These are phyloP conservation scores for Chloropicon primus DNA, from an alignment of 139 green algal species.

Conservation along the genomic window DNA sequence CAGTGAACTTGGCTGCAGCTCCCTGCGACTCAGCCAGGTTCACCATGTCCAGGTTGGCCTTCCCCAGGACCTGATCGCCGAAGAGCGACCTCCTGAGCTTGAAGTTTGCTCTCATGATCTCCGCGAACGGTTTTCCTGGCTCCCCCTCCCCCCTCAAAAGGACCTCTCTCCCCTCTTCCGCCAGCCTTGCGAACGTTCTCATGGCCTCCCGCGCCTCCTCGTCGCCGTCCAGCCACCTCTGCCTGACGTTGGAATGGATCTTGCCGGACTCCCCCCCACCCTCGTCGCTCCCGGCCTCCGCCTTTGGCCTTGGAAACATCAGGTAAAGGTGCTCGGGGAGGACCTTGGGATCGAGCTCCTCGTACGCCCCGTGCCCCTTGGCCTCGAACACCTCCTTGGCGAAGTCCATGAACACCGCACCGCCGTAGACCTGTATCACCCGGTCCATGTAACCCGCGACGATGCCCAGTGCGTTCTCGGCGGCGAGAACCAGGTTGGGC, in stretches of 20 bases:
- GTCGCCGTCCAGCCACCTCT: slow-evolving; percentile 56
- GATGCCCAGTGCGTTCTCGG: slow-evolving; percentile 71
- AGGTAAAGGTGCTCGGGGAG: slow-evolving; percentile 25
- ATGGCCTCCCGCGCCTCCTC: slow-evolving; percentile 25
- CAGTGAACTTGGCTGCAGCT: slow-evolving; percentile 73
- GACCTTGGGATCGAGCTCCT: slow-evolving; percentile 24
- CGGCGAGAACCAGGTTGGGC: slow-evolving; percentile 53
- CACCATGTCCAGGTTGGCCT: slow-evolving; percentile 61
- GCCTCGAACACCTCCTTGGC: slow-evolving; percentile 15
- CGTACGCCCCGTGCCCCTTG: slow-evolving; percentile 15
- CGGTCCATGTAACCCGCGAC: slow-evolving; percentile 75
- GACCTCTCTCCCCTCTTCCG: slow-evolving; percentile 28
- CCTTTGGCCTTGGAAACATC: slow-evolving; percentile 28
- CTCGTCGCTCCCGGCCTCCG: background rate
- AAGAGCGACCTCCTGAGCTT: slow-evolving; percentile 47
- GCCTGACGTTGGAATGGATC: slow-evolving; percentile 44
- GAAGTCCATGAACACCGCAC: slow-evolving; percentile 65
- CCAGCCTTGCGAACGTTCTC: slow-evolving; percentile 39
- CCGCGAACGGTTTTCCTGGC: slow-evolving; percentile 23
- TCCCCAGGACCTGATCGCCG: slow-evolving; percentile 50
- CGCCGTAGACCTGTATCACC: slow-evolving; percentile 82
- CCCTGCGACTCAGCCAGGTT: slow-evolving; percentile 38
- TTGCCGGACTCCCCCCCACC: background rate
- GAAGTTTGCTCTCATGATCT: slow-evolving; percentile 61
- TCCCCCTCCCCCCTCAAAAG: slow-evolving; percentile 26